Evolutionary conservation across 345 rosid species (phyloP).

Genomic region (Gossypioides kirkii): DNA sequence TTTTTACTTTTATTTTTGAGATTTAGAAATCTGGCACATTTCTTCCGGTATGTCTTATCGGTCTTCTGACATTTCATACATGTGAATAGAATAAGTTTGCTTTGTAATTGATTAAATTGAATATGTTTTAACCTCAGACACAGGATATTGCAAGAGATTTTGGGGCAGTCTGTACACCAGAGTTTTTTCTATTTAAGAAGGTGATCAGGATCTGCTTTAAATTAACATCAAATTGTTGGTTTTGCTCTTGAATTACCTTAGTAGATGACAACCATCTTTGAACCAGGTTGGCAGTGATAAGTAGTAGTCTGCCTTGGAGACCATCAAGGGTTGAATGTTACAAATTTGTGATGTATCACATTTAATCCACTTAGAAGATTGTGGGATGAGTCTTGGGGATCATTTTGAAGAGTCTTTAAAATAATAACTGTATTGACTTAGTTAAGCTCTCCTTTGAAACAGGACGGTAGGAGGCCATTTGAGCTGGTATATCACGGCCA

Average conservation of each 20-base stretch:
- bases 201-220: conserved; percentile 23
- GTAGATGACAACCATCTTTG: not conserved
- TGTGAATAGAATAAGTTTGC: not conserved
- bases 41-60: not conserved
- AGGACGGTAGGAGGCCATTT: conserved; percentile 92
- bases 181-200: conserved; percentile 81
- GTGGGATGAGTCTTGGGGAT: not conserved
- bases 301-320: not conserved
- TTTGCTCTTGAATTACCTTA: not conserved
- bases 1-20: not conserved
- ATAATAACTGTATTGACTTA: not conserved
- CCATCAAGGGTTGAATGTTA: conserved; percentile 1
- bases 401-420: not conserved
- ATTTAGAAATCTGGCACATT: not conserved
- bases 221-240: not conserved
- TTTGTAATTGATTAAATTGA: not conserved
- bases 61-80: not conserved
- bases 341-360: not conserved
- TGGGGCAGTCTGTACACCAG: conserved; percentile 88
- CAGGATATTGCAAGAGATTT: conserved; percentile 76
- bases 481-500: conserved; percentile 92
- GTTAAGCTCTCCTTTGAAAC: conserved; percentile 7
- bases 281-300: not conserved
- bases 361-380: not conserved
- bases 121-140: conserved; percentile 38